A percentile compares a stretch with the other conserved stretches of the same genome.
These are phyloP conservation scores for Megacollybia platyphylla DNA, from an alignment of 1,284 basidiomycete genomes.

Conservation along the genomic window DNA sequence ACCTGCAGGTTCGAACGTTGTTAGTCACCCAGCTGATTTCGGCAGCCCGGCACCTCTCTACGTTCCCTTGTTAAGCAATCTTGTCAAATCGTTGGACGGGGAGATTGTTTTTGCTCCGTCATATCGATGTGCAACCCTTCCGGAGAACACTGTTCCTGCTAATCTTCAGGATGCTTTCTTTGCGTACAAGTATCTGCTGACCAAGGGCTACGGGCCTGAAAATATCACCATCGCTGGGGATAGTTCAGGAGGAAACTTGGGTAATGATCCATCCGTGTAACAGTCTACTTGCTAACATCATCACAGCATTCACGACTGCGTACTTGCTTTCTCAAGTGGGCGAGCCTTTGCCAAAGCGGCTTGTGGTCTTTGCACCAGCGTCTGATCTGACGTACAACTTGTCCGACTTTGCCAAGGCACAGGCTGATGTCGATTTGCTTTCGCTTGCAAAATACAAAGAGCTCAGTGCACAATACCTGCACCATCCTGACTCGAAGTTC, in stretches of 20 bases:
- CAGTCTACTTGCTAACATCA: not conserved
- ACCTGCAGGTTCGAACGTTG: not conserved
- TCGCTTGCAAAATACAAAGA: not conserved
- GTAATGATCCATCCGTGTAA: not conserved
- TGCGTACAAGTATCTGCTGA: not conserved
- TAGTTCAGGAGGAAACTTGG: not conserved
- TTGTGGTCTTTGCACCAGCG: not conserved
- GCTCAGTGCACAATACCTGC: not conserved
- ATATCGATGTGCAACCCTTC: not conserved
- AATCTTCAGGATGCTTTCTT: not conserved
- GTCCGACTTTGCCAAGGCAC: not conserved
- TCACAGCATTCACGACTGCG: not conserved
- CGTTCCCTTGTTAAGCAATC: not conserved
- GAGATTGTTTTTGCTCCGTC: not conserved
- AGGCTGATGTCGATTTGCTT: not conserved
- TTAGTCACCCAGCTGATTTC: not conserved
- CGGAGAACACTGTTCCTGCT: not conserved
- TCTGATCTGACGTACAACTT: not conserved
- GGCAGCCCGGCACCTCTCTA: not conserved
- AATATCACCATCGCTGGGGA: not conserved
- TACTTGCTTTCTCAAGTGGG: not conserved
- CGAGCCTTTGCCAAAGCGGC: not conserved
- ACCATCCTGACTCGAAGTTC: not conserved
- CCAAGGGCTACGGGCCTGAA: not conserved
- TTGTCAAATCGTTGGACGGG: not conserved